Evolutionary conservation across 305 asterid species (phyloP), one percentile per base, ranked within the genome.

Genomic region (Coffea humblotiana): DNA sequence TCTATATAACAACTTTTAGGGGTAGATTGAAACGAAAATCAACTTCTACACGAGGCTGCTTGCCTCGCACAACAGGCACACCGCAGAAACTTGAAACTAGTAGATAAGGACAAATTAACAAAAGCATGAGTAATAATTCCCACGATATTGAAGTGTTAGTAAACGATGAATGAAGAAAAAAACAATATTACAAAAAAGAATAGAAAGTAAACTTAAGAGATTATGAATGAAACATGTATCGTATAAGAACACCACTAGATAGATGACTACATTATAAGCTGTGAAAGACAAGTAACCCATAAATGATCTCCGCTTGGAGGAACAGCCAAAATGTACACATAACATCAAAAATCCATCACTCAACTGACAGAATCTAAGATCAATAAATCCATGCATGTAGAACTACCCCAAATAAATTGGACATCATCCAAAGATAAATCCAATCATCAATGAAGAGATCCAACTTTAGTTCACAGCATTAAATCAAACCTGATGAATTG

Each of bases 401-500:
- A 64, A 71, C 21, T 25, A 77, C 14, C 29, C 2, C 5, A 7
- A 56, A 47, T 14, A 16, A 32, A 13, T 11, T 45, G 7, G 65
- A 56, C 10, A 52, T 40, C 73, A 48, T 35, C 68, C 70, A 71
- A 25, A 68, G 35, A 40, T 43, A 74, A 72, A 71, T 49, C 2
- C 25, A 65, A 10, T 27, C 54, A 54, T 5, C 65, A 12, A 23
- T 21, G 6, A 23, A 37, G 37, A 3, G 27, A 35, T 71, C 43
- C 35, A 56, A 23, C n/a, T 66, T 73, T 27, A 11, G 47, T 37
- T 69, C 51, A 25, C 45, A 65, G 72, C 10, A 49, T 25, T 35
- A 49, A 21, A 78, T 27, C n/a, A 60, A 76, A 94, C 98, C 97
- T 94, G 97, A 83, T 89, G 94, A 87, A 94, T 89, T 21, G 97